Percentiles rank a stretch among this genome's conserved stretches.
Evolutionary conservation across 176 grass and related monocot genomes (phyloP).

Genomic region (Oryza meridionalis): DNA sequence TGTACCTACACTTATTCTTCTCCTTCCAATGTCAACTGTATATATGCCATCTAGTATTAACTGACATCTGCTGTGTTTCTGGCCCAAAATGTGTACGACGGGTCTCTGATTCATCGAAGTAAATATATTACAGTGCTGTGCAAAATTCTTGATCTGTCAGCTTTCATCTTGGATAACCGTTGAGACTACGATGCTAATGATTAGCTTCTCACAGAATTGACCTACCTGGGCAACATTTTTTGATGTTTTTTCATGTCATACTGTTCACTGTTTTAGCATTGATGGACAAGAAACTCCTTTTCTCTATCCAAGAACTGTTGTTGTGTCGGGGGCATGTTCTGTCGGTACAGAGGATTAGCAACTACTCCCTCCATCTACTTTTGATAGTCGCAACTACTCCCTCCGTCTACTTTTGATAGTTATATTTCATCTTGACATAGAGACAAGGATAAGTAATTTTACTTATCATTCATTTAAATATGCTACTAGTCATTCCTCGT

Average conservation of each 20-base stretch:
- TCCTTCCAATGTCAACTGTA: background rate
- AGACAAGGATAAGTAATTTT: too few relatives aligned
- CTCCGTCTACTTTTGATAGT: too few relatives aligned
- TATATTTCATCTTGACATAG: too few relatives aligned
- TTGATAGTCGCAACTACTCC: too few relatives aligned
- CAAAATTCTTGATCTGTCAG: background rate
- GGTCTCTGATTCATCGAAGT: background rate
- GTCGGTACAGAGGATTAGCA: slow-evolving; percentile 10
- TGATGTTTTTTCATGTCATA: background rate
- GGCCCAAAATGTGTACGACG: background rate
- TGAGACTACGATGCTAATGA: background rate
- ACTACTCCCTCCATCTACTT: too few relatives aligned
- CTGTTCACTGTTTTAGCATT: background rate
- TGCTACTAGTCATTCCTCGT: too few relatives aligned
- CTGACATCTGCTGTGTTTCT: background rate
- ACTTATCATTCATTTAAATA: too few relatives aligned
- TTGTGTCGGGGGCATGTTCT: slow-evolving; percentile 20
- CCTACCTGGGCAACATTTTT: background rate
- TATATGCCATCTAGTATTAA: background rate
- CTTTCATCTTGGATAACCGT: background rate
- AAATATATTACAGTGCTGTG: background rate
- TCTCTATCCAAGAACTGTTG: background rate
- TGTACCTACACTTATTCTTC: slow-evolving; percentile 24
- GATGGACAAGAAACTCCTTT: slow-evolving; percentile 8
- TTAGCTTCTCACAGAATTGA: background rate